Evolutionary conservation across 129 eudicot species (phyloP).

Genomic region (Dittrichia graveolens): DNA sequence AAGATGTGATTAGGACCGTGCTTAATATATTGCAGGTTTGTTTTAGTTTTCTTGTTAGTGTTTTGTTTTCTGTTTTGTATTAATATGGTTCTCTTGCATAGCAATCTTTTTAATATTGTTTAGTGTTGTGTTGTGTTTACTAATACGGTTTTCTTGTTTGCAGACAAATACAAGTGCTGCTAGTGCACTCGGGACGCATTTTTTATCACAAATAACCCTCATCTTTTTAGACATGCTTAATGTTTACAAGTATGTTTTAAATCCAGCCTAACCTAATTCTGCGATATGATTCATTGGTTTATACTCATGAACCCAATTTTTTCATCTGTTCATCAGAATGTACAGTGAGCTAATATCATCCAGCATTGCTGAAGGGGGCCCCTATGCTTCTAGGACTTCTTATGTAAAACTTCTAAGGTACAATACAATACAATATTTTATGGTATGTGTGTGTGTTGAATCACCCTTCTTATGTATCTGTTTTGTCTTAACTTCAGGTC

Average conservation of each 20-base stretch:
- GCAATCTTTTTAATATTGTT: background rate
- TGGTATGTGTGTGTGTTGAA: background rate
- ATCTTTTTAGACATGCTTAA: conserved; percentile 98
- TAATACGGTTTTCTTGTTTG: conserved; percentile 20
- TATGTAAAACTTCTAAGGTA: conserved; percentile 90
- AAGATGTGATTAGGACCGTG: conserved; percentile 76
- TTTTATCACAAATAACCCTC: conserved; percentile 75
- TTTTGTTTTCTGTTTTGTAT: background rate
- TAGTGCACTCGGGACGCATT: conserved; percentile 83
- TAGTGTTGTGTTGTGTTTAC: conserved; percentile 5
- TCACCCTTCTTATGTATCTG: conserved; percentile 17
- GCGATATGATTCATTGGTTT: background rate
- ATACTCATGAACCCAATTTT: conserved; percentile 2
- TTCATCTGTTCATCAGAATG: conserved; percentile 58
- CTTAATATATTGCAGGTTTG: conserved; percentile 94
- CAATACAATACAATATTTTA: background rate
- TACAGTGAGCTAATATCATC: conserved; percentile 95
- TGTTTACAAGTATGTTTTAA: conserved; percentile 69
- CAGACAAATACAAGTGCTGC: conserved; percentile 99
- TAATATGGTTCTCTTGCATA: background rate
- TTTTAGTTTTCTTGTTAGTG: background rate
- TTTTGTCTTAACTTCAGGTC: conserved; percentile 52
- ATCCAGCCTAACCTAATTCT: background rate
- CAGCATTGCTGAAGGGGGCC: conserved; percentile 84
- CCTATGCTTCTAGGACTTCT: conserved; percentile 77